Evolutionary conservation across 768 basidiomycete species (phyloP).

Genomic region (Porphyrellus cyaneotinctus): DNA sequence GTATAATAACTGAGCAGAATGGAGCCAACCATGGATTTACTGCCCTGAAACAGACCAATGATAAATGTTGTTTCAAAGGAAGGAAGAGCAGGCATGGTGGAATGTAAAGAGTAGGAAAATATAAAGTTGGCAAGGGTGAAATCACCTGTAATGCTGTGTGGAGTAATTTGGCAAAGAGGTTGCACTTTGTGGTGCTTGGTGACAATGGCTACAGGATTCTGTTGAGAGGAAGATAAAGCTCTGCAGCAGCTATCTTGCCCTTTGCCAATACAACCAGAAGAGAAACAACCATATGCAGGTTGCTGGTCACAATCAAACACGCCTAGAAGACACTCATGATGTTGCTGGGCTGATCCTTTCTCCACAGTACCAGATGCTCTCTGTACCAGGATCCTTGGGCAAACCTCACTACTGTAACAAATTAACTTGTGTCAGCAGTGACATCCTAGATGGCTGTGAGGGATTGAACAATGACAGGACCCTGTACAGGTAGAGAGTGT

Average conservation of each 20-base stretch:
- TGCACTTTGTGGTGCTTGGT: slow-evolving; percentile 13
- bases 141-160: slow-evolving; percentile 64
- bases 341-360: slow-evolving; percentile 61
- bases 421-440: slow-evolving; percentile 65
- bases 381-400: slow-evolving; percentile 98
- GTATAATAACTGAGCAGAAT: slow-evolving; percentile 71
- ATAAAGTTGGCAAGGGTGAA: slow-evolving; percentile 55
- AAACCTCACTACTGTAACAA: slow-evolving; percentile 88
- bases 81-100: slow-evolving; percentile 56
- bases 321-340: slow-evolving; percentile 99
- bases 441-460: slow-evolving; percentile 75
- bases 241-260: slow-evolving; percentile 54
- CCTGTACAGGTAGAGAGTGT: slow-evolving; percentile 42
- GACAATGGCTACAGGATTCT: slow-evolving; percentile 27
- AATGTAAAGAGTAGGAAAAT: slow-evolving; percentile 73
- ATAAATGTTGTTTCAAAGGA: slow-evolving; percentile 73
- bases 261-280: slow-evolving; percentile 60
- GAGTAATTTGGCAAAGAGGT: slow-evolving; percentile 61
- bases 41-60: slow-evolving; percentile 73
- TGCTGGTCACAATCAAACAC: slow-evolving; percentile 83
- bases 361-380: slow-evolving; percentile 75
- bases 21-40: slow-evolving; percentile 69
- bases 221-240: slow-evolving; percentile 33
- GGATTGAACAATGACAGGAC: slow-evolving; percentile 45
- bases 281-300: slow-evolving; percentile 83